Base-by-base conservation (phyloP, 345 rosid species). In the Streptanthus diversifolius region DNA sequence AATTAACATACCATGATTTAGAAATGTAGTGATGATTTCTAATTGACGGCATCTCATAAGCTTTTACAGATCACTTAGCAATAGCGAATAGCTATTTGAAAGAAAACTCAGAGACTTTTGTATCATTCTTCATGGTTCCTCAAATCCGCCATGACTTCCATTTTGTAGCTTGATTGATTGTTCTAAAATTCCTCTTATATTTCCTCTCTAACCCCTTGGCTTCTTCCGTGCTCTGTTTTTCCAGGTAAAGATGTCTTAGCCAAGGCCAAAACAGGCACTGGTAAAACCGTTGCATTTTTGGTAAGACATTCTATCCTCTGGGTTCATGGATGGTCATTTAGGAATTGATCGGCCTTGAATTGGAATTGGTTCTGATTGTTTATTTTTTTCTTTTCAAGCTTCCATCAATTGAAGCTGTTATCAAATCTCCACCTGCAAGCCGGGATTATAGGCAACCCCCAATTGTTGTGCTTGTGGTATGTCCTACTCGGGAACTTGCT, bases 401-500 rank as follows among this genome's bases (percentile, higher is more conserved):
- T 84, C 99, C 99, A 49, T 84, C 97, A 5, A 95, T 92, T 83
- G 99, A 95, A 86, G 87, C 87, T 55, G 82, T 95, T 48, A 73
- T 82, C 27, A 90, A 86, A 61, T 82, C 90, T 75, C 91, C 89
- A 77, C 89, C 95, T 47, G 65, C 67, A 74, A 88, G 72, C 39
- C 86, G 87, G 57, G 95, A 92, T 80, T 78, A 80, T 66, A 92
- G 86, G 79, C 84, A 85, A n/a, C 87, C 98, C 45, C 97, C 99
- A 24, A 86, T 95, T 83, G 68, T 84, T 68, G 93, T 89, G 74
- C 95, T 95, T 80, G 87, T 95, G 45, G 85, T 92, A 19, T 92
- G 98, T 78, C 98, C 99, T 64, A 95, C 99, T 36, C 86, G 98
- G 75, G 99, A 95, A 85, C 99, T 95, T 82, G 97, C 99, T n/a